Evolutionary conservation across 805 yeast species (phyloP), one percentile per base, ranked within the genome.

Genomic region (Cyberlindnera petersonii): DNA sequence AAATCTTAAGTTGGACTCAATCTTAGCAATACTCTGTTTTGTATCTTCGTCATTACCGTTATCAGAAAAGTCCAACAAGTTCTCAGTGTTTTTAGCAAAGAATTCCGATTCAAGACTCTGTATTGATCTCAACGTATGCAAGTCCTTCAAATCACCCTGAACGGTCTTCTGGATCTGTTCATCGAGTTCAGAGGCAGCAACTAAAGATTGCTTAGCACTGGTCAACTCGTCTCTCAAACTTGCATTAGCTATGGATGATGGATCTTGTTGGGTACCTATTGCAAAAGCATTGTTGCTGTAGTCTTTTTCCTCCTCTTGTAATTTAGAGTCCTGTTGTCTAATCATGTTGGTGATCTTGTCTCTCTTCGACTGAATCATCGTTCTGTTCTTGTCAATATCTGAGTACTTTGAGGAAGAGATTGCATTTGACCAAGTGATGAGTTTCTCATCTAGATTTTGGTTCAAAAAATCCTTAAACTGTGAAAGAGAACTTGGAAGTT

Each of bases 1-100:
- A 40, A 79, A 81, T 33, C 74, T 75, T 31, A 82, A 64, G 14
- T 71, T 58, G n/a, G 72, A 68, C 40, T 81, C 85, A 4, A 86
- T 66, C 17, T 60, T 57, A 9, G 66, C 64, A 14, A 86, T 66
- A 20, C 68, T 63, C 1, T 52, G 52, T 8, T 59, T 50, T 1
- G 69, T 62, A 2, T 46, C 44, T 15, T 54, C 44, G 11, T 33
- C 57, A 10, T 61, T 53, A 24, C 55, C 42, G 1, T 65, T 43
- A 47, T 78, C 82, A 50, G 84, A 94, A 24, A 87, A 55, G 56
- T 88, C 96, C 37, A 86, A 61, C 26, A 87, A 63, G 51, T 77
- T 77, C 16, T 67, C 71, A 17, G 58, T 44, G 11, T 37, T 33
- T 13, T 17, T 15, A 13, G 43, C 42, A 39, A 48, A 49, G 54